These are phyloP conservation scores for Backusella mclennaniae DNA, from an alignment of 192 early-diverging fungal species.

Conservation along the genomic window DNA sequence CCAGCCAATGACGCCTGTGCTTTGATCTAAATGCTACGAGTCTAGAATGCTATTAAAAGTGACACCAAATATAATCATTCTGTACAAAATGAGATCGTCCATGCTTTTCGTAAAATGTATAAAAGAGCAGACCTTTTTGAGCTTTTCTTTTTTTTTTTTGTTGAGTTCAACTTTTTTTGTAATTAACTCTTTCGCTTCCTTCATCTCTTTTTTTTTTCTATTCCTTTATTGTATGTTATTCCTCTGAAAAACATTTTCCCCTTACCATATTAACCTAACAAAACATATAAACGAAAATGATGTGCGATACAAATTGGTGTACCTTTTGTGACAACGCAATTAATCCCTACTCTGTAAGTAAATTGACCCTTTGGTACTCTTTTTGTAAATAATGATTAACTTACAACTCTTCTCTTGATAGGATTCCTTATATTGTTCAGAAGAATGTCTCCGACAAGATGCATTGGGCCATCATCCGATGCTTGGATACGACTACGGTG, in stretches of 20 bases:
- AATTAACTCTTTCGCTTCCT: neutral
- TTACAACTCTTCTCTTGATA: neutral
- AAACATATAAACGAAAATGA: neutral
- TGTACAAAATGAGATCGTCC: constrained; percentile 8
- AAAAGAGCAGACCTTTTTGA: neutral
- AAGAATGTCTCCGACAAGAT: constrained; percentile 30
- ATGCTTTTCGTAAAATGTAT: constrained; percentile 6
- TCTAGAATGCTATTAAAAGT: constrained; percentile 10
- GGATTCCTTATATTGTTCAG: constrained; percentile 34
- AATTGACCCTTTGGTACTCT: neutral
- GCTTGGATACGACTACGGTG: constrained; percentile 28
- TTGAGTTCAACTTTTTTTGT: neutral
- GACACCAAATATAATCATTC: constrained; percentile 6
- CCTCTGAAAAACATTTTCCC: neutral
- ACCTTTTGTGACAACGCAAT: constrained; percentile 27
- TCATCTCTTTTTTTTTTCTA: neutral
- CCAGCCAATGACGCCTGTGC: constrained; percentile 7
- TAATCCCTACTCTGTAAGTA: constrained; percentile 21
- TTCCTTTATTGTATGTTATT: neutral
- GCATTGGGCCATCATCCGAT: constrained; percentile 27
- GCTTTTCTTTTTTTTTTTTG: neutral
- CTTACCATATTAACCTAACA: neutral
- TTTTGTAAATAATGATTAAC: neutral
- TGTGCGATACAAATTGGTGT: constrained; percentile 29
- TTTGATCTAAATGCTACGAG: constrained; percentile 1